phyloP scores from a whole-genome alignment of 2,329 filamentous ascomycete genomes.

The Aspergillus sp. region DNA sequence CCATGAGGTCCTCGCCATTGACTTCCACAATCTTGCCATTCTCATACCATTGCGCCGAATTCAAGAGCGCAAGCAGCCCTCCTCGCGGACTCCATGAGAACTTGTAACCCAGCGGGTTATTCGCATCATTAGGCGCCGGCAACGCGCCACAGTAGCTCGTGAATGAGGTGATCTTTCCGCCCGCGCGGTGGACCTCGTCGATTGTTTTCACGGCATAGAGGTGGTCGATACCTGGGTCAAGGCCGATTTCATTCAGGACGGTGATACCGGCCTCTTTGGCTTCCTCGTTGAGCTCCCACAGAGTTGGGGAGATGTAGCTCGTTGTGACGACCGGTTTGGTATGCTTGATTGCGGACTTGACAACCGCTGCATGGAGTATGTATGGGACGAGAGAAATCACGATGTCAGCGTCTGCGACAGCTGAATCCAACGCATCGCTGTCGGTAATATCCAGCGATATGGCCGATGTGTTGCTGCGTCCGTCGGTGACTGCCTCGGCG shows the following conservation, averaged over 20 bases:
- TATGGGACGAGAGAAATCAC: neutral
- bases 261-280: neutral
- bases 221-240: conserved; percentile 5
- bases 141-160: conserved; percentile 7
- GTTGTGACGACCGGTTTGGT: conserved; percentile 1
- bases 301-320: conserved; percentile 1
- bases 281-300: conserved; percentile 1
- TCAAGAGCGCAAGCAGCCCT: conserved; percentile 1
- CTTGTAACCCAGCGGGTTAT: conserved; percentile 5
- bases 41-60: conserved; percentile 3
- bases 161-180: neutral
- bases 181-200: conserved; percentile 4
- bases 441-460: neutral
- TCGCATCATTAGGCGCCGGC: conserved; percentile 1
- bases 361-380: neutral
- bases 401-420: neutral
- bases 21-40: neutral
- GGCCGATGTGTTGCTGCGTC: conserved; percentile 1
- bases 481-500: neutral
- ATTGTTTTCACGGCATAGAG: conserved; percentile 10
- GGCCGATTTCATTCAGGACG: conserved; percentile 1
- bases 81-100: conserved; percentile 8
- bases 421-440: neutral
- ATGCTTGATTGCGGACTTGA: neutral
- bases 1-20: conserved; percentile 4